These are phyloP conservation scores for Rhododendron vialii DNA, from an alignment of 148 eudicot genomes.

Conservation along the genomic window DNA sequence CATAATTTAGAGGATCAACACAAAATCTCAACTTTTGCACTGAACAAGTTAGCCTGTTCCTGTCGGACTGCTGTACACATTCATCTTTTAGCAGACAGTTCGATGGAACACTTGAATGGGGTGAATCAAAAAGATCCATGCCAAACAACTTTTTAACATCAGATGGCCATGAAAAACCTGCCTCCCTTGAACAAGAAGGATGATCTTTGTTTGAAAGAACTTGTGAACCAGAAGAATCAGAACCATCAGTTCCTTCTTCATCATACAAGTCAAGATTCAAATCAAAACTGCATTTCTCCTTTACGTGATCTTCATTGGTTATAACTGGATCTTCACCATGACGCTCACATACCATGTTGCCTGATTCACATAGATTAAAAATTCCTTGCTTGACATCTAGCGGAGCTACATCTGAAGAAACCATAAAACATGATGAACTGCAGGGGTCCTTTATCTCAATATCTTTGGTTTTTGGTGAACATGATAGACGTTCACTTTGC, in stretches of 20 bases:
- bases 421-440: not conserved
- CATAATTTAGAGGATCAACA: conserved; percentile 31
- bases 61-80: conserved; percentile 6
- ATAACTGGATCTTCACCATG: conserved; percentile 9
- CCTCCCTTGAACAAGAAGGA: conserved; percentile 12
- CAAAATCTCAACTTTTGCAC: conserved; percentile 6
- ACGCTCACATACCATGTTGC: not conserved
- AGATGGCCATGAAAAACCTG: not conserved
- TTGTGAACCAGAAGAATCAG: conserved; percentile 17
- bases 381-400: not conserved
- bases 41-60: conserved; percentile 5
- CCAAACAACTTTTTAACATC: conserved; percentile 25
- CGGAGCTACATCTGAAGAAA: conserved; percentile 4
- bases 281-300: conserved; percentile 11
- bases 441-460: not conserved
- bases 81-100: conserved; percentile 23
- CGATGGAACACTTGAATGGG: conserved; percentile 17
- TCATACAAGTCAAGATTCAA: conserved; percentile 20
- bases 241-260: conserved; percentile 16
- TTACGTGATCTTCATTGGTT: not conserved
- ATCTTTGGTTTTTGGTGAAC: conserved; percentile 9
- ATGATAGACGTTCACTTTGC: conserved; percentile 6
- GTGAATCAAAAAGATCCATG: conserved; percentile 12
- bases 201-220: conserved; percentile 1
- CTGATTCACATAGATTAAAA: not conserved